Base-by-base conservation (phyloP, 257 asterid species). In the Primulina eburnea region DNA sequence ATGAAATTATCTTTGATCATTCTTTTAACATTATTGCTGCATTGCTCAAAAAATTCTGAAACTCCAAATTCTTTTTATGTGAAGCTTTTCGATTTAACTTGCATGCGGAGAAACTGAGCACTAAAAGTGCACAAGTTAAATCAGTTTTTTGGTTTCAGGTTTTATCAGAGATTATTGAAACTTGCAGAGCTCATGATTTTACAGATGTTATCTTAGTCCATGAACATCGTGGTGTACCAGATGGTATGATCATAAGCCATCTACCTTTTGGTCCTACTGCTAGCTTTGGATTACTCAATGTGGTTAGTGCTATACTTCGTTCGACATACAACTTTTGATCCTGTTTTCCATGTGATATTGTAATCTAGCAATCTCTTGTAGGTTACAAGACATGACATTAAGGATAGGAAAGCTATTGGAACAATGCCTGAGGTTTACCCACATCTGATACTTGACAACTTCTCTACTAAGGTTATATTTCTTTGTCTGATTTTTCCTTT, bases 201-300 rank as follows among this genome's bases (percentile, higher is more conserved):
- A 86, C 96, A 0, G 99, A 93, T 81, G 97, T 90, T 59, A 84
- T 93, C 71, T 80, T 91, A 75, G 96, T 90, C 73, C 97, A 89
- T 69, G 97, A 93, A 78, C 92, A 87, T 76, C 99, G 97, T 58
- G 99, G 99, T 38, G 92, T 90, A 64, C 99, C 99, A 26, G 96
- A 89, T 82, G 94, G 96, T 58, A 64, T 93, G 69, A 83, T 85
- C 71, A 85, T 93, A 81, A 87, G 92, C 81, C 99, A 93, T 87
- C 81, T 93, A 63, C 99, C 99, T 73, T 89, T 82, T 69, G 99
- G 99, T 16, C 99, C 99, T 40, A 93, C 96, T 67, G 99, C 96
- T 55, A 82, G 84, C 85, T 93, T 90, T 83, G 90, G 96, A 81
- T 77, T 93, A 66, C 89, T 78, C 87, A 93, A 93, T 79, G 99